These are phyloP conservation scores for Psilocybe subaeruginosa DNA, from an alignment of 768 basidiomycete genomes.

Conservation along the genomic window DNA sequence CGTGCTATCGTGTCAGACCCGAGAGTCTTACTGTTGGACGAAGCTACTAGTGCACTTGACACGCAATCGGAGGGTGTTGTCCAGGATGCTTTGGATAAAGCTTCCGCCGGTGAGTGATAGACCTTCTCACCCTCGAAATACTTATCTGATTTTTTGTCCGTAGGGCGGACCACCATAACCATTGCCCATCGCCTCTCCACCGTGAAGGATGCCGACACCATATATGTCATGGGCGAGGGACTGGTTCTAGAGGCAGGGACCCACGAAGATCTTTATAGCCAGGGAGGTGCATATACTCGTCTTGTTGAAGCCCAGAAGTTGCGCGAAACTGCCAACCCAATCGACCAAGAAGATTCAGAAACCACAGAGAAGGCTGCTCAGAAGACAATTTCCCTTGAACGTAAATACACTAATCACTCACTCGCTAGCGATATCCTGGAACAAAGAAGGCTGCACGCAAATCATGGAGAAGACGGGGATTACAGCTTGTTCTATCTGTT, in stretches of 20 bases:
- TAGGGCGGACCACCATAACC: conserved; percentile 78
- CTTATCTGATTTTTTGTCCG: neutral
- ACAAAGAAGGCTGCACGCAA: conserved; percentile 36
- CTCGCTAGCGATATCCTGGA: conserved; percentile 69
- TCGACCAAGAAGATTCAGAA: conserved; percentile 20
- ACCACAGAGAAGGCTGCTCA: conserved; percentile 50
- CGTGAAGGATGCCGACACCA: conserved; percentile 81
- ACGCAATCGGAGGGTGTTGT: conserved; percentile 15
- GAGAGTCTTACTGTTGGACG: conserved; percentile 82
- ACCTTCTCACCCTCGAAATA: neutral
- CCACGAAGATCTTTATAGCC: conserved; percentile 66
- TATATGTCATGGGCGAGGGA: conserved; percentile 91
- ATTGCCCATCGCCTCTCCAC: conserved; percentile 83
- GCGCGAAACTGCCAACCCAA: conserved; percentile 45
- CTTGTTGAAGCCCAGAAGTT: conserved; percentile 82
- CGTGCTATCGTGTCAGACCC: conserved; percentile 80
- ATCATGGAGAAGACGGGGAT: conserved; percentile 29
- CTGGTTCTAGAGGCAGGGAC: conserved; percentile 80
- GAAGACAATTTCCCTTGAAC: conserved; percentile 64
- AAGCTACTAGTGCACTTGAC: conserved; percentile 91
- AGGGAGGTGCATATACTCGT: conserved; percentile 70
- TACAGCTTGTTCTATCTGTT: conserved; percentile 64
- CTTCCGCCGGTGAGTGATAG: conserved; percentile 4
- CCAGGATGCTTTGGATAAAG: conserved; percentile 15
- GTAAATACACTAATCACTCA: conserved; percentile 63